These are phyloP conservation scores for Cupressus sempervirens DNA, from an alignment of 75 land plant species.

Conservation along the genomic window DNA sequence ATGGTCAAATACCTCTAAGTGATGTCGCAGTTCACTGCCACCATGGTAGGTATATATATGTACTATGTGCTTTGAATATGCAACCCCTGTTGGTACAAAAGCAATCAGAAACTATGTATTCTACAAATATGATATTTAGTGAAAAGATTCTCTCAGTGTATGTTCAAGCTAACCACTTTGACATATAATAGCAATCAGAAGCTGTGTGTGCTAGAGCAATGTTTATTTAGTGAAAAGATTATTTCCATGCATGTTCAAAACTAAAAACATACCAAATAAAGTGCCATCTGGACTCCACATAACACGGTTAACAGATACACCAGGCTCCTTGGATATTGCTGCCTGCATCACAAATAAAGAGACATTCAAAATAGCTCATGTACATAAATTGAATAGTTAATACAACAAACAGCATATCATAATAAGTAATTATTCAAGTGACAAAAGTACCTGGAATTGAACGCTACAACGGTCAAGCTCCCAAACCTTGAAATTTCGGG, in stretches of 20 bases:
- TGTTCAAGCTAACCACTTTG: background rate
- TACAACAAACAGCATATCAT: background rate
- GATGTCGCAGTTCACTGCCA: slow-evolving; percentile 51
- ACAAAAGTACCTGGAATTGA: slow-evolving; percentile 48
- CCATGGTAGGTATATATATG: slow-evolving; percentile 65
- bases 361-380: background rate
- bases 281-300: slow-evolving; percentile 84
- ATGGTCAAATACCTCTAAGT: slow-evolving; percentile 55
- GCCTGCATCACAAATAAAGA: slow-evolving; percentile 29
- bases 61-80: slow-evolving; percentile 78
- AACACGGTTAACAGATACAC: slow-evolving; percentile 62
- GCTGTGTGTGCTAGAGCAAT: background rate
- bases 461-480: slow-evolving; percentile 61
- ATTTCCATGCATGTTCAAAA: background rate
- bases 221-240: background rate
- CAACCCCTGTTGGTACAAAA: slow-evolving; percentile 53
- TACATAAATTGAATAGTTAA: background rate
- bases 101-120: background rate
- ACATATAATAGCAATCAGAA: background rate
- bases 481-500: slow-evolving; percentile 85
- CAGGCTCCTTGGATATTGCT: slow-evolving; percentile 54
- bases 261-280: slow-evolving; percentile 52
- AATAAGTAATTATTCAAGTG: background rate
- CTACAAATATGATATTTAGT: background rate
- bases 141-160: background rate